phyloP scores from a whole-genome alignment of 192 early-diverging fungal species.

The Coemansia sp. region DNA sequence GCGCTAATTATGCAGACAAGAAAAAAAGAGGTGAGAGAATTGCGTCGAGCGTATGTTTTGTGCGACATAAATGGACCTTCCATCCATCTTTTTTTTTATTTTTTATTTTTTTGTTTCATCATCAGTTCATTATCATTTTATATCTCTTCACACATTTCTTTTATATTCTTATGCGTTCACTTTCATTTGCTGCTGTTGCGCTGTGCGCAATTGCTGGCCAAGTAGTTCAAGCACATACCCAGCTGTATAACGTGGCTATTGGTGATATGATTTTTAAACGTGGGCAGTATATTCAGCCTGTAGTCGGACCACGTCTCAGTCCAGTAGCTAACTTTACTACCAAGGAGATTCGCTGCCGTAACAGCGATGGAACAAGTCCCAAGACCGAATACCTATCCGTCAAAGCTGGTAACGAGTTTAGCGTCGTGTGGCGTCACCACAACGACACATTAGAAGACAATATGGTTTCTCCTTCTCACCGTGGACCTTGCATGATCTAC shows the following conservation, averaged over 20 bases:
- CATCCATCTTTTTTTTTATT: neutral
- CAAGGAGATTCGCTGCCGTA: neutral
- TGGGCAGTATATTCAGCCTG: conserved; percentile 34
- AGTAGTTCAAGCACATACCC: conserved; percentile 28
- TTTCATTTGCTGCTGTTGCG: neutral
- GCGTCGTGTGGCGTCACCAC: conserved; percentile 37
- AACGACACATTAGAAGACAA: conserved; percentile 28
- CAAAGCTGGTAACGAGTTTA: neutral
- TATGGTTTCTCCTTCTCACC: conserved; percentile 24
- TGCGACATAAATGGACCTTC: neutral
- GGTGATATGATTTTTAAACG: conserved; percentile 2
- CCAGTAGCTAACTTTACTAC: neutral
- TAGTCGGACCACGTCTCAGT: neutral
- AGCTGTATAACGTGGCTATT: conserved; percentile 25
- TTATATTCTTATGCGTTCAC: neutral
- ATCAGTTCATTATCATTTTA: neutral
- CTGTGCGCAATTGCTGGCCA: conserved; percentile 8
- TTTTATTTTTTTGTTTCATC: neutral
- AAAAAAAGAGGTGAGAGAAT: neutral
- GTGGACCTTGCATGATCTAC: conserved; percentile 28
- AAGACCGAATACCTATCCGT: neutral
- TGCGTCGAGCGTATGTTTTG: neutral
- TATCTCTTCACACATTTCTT: neutral
- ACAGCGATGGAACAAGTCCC: neutral
- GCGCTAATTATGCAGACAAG: neutral